phyloP scores from a whole-genome alignment of 2,329 filamentous ascomycete genomes.

The Xylariaceae sp. region DNA sequence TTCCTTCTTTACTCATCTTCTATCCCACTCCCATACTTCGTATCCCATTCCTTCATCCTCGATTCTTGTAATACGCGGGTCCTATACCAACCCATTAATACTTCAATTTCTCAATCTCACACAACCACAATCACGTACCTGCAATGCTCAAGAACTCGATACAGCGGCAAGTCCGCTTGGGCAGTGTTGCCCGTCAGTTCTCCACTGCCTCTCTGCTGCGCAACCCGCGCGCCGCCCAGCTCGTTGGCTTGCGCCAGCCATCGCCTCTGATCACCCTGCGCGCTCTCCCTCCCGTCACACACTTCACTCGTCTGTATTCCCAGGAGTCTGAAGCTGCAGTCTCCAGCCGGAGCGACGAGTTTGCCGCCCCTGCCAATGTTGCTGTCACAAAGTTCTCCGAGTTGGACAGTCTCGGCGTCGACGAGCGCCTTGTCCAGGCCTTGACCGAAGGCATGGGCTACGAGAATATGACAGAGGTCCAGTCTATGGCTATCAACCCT shows the following conservation, averaged over 20 bases:
- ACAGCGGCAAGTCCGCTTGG: conserved; percentile 29
- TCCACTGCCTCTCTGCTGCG: conserved; percentile 19
- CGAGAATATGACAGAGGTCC: conserved; percentile 87
- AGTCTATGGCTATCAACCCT: conserved; percentile 75
- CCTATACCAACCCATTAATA: background rate
- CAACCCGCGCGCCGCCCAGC: conserved; percentile 13
- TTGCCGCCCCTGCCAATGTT: conserved; percentile 16
- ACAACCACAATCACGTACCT: conserved; percentile 1
- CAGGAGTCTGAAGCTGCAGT: conserved; percentile 18
- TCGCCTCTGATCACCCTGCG: conserved; percentile 4
- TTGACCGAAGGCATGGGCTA: conserved; percentile 73
- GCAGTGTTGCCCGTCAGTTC: conserved; percentile 25
- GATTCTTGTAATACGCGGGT: background rate
- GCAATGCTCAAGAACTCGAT: conserved; percentile 28
- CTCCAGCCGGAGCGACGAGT: conserved; percentile 9
- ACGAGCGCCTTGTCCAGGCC: conserved; percentile 60
- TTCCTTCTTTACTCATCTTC: background rate
- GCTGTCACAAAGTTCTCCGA: conserved; percentile 42
- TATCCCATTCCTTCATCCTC: background rate
- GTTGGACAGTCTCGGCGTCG: conserved; percentile 48
- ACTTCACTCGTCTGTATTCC: conserved; percentile 22
- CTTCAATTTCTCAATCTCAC: conserved; percentile 6
- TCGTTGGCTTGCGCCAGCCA: conserved; percentile 13
- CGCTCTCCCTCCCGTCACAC: conserved; percentile 12
- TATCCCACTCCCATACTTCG: no score